Evolutionary conservation across 2,329 filamentous ascomycete species (phyloP).

Genomic region (Neurospora sp.): DNA sequence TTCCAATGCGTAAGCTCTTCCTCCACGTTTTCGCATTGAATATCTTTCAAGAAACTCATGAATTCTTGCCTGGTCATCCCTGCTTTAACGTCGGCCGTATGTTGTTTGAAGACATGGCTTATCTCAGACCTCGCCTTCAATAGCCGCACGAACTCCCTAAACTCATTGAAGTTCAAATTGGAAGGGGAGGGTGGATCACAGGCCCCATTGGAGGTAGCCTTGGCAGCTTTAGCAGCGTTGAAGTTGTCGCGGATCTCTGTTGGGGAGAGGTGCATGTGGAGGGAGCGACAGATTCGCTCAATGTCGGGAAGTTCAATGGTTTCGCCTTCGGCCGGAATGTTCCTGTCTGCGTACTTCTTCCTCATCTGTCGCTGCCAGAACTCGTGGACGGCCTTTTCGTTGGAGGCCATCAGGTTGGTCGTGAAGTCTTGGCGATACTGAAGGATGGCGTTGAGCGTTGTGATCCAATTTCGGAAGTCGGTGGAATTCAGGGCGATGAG

Average conservation of each 20-base stretch:
- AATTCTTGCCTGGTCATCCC: slow-evolving; percentile 69
- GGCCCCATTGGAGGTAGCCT: background rate
- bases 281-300: slow-evolving; percentile 72
- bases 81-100: slow-evolving; percentile 46
- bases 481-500: slow-evolving; percentile 68
- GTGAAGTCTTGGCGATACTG: slow-evolving; percentile 84
- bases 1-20: slow-evolving; percentile 59
- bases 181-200: slow-evolving; percentile 41
- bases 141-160: slow-evolving; percentile 70
- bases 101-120: slow-evolving; percentile 57
- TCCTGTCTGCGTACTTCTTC: slow-evolving; percentile 48
- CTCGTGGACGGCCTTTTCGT: slow-evolving; percentile 68
- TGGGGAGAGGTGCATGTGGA: slow-evolving; percentile 85
- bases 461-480: slow-evolving; percentile 70
- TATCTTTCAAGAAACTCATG: slow-evolving; percentile 59
- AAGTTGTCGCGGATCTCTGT: slow-evolving; percentile 67
- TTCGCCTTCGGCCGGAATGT: slow-evolving; percentile 48
- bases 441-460: slow-evolving; percentile 73
- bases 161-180: slow-evolving; percentile 68
- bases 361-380: slow-evolving; percentile 85
- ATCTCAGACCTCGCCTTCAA: slow-evolving; percentile 82
- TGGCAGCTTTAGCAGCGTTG: slow-evolving; percentile 23
- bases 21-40: slow-evolving; percentile 69
- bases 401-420: slow-evolving; percentile 78
- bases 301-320: slow-evolving; percentile 70